Conservation (phyloP, 371 early-diverging fungal genomes). For the Blakeslea trispora region DNA sequence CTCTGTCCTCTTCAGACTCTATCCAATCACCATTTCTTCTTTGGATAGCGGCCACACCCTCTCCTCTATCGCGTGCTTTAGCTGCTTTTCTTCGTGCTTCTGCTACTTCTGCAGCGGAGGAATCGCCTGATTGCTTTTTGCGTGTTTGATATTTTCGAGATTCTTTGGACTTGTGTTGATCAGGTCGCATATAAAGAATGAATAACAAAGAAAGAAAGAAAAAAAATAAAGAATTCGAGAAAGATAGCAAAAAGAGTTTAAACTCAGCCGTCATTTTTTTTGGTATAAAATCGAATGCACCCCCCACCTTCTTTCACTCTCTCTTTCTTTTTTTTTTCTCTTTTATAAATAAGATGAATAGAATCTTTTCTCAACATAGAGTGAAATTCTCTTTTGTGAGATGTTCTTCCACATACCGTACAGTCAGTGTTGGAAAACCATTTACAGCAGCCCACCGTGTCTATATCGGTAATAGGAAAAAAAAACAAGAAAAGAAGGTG, state of each 20-base stretch:
- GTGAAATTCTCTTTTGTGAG: constrained; percentile 6
- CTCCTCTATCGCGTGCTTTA: constrained; percentile 37
- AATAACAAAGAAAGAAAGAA: not conserved
- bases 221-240: no score
- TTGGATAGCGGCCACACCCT: constrained; percentile 40
- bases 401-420: constrained; percentile 53
- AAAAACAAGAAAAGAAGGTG: constrained; percentile 1
- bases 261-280: not conserved
- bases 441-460: constrained; percentile 85
- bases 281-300: not conserved
- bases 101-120: constrained; percentile 40
- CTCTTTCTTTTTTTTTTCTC: not conserved
- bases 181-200: constrained; percentile 46
- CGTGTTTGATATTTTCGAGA: constrained; percentile 47
- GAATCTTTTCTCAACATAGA: no score
- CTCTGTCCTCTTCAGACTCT: constrained; percentile 24
- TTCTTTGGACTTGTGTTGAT: constrained; percentile 48
- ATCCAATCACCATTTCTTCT: constrained; percentile 43
- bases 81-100: constrained; percentile 34
- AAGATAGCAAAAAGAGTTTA: constrained; percentile 6
- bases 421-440: constrained; percentile 72
- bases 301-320: not conserved
- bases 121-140: constrained; percentile 44
- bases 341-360: constrained; percentile 7
- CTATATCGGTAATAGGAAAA: constrained; percentile 81